Evolutionary conservation across 306 rosid genomes (phyloP).

Genomic region (Acmispon strigosus): DNA sequence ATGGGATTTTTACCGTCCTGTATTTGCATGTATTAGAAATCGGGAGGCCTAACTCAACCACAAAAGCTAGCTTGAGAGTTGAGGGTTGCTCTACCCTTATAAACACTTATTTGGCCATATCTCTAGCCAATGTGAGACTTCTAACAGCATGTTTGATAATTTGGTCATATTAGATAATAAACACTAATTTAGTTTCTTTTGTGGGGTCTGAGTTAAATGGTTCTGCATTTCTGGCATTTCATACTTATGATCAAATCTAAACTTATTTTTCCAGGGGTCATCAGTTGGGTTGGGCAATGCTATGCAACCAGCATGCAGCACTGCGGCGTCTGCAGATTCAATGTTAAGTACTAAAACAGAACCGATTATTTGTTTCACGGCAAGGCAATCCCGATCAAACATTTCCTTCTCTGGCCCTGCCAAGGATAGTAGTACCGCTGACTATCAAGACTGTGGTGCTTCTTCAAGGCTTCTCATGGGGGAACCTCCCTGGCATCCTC

Average conservation of each 20-base stretch:
- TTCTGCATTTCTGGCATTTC: not conserved
- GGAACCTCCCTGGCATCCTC: constrained; percentile 92
- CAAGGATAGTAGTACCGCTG: constrained; percentile 60
- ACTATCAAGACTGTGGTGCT: constrained; percentile 85
- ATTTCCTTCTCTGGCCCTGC: constrained; percentile 69
- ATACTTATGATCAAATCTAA: constrained; percentile 12
- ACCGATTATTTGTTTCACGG: constrained; percentile 46
- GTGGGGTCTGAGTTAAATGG: not conserved
- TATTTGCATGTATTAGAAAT: too few relatives aligned
- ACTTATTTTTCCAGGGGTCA: constrained; percentile 43
- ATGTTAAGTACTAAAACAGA: constrained; percentile 72
- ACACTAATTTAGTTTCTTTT: constrained; percentile 4
- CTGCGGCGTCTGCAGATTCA: constrained; percentile 81
- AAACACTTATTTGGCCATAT: too few relatives aligned
- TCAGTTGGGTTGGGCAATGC: constrained; percentile 40
- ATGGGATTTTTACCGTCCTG: not conserved
- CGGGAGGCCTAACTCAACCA: too few relatives aligned
- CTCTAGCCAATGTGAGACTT: too few relatives aligned
- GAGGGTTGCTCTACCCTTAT: too few relatives aligned
- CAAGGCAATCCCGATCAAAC: constrained; percentile 57
- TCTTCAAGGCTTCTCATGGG: constrained; percentile 79
- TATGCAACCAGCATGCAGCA: constrained; percentile 65
- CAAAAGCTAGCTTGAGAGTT: too few relatives aligned
- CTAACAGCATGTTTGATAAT: not conserved
- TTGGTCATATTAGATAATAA: not conserved